Base-by-base conservation (phyloP, 257 asterid genomes). In the Scutellaria baicalensis region DNA sequence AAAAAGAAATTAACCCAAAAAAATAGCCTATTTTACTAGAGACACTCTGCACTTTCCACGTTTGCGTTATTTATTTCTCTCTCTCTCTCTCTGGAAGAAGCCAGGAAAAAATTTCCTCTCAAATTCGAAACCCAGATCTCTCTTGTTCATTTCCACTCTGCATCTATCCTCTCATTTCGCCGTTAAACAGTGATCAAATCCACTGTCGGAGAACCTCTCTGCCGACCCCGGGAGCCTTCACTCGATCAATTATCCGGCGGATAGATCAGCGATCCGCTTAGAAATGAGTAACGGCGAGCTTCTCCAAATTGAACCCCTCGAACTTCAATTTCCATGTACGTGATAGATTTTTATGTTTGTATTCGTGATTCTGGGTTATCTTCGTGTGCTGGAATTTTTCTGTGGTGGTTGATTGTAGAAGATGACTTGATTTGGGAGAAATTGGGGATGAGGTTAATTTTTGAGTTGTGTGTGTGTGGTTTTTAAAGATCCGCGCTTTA, bases 271-370 rank as follows among this genome's bases (percentile, higher is more conserved):
- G 79, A 78, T 75, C 81, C 50, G 81, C 72, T 64, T 52, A 45
- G 58, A 77, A 61, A 85, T 83, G 92, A 84, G 86, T 63, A 83
- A 62, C 83, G 70, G 81, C 60, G 91, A 84, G 51, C 89, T 86
- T 74, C 93, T 88, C 66, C 87, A 81, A 70, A 83, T 90, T 78
- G 93, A 88, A 9, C 97, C 97, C 5, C 81, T 83, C 44, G 97
- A 90, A 66, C 97, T 90, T 70, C 90, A 88, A 71, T 90, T 90
- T 74, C 79, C 85, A 64, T 88, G 97, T 90, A 75, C 57, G 74
- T 68, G 56, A 23, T 9, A 9, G 14, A 18, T 20, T 66, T 42
- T 21, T 44, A 4, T 55, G 27, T 42, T 45, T 71, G 5, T 18
- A 1, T 20, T 74, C 52, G 4, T 48, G 64, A 11, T 64, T 79